phyloP scores from a whole-genome alignment of 192 early-diverging fungal genomes.

The Backusella psychrophila region DNA sequence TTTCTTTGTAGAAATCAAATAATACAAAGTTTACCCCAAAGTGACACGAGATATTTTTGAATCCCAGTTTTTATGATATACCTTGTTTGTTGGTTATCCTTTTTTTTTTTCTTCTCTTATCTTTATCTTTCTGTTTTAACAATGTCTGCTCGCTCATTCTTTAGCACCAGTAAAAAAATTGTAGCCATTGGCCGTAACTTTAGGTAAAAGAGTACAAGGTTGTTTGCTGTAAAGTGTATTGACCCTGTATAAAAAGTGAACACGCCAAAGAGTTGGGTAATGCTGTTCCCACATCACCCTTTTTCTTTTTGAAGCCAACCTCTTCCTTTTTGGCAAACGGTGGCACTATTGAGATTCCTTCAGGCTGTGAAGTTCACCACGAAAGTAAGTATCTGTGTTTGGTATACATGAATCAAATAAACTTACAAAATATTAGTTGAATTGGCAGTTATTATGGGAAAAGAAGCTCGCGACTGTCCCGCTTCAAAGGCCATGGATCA shows the following conservation, averaged over 20 bases:
- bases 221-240: neutral
- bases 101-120: neutral
- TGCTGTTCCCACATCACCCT: conserved; percentile 82
- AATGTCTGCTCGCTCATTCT: conserved; percentile 49
- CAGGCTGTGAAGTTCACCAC: conserved; percentile 79
- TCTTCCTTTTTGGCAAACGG: conserved; percentile 72
- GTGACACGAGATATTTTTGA: neutral
- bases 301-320: conserved; percentile 95
- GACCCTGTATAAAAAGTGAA: conserved; percentile 45
- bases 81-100: neutral
- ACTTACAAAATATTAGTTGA: conserved; percentile 57
- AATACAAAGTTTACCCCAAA: too few relatives aligned
- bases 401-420: neutral
- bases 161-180: conserved; percentile 77
- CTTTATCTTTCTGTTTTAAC: neutral
- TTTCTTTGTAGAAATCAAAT: too few relatives aligned
- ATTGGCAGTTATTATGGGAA: conserved; percentile 89
- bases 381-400: conserved; percentile 48
- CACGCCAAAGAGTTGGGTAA: conserved; percentile 95
- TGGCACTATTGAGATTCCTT: conserved; percentile 76
- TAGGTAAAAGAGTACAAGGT: conserved; percentile 40
- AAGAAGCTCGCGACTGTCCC: conserved; percentile 69
- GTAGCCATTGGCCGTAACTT: conserved; percentile 93
- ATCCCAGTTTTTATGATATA: neutral
- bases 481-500: conserved; percentile 59